phyloP scores from a whole-genome alignment of 2,329 filamentous ascomycete species.

The Penicillium sclerotigenum region DNA sequence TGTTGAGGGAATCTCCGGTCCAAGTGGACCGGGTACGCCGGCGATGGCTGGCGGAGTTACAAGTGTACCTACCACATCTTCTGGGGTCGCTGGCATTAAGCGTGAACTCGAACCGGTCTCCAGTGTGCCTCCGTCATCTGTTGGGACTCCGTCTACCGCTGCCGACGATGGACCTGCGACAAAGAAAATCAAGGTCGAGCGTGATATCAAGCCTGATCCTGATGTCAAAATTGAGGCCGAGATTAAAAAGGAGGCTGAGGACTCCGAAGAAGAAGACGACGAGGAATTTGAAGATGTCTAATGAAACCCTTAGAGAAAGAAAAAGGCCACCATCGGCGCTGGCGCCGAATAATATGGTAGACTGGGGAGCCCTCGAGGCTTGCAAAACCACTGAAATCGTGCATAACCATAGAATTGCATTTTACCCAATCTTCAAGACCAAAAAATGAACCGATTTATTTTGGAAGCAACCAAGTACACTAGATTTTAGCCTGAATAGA shows the following conservation, averaged over 20 bases:
- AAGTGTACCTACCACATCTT: conserved; percentile 24
- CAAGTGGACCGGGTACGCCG: conserved; percentile 37
- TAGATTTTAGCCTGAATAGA: not conserved
- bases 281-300: conserved; percentile 10
- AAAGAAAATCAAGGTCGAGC: conserved; percentile 41
- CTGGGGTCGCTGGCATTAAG: conserved; percentile 33
- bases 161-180: conserved; percentile 39
- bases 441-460: not conserved
- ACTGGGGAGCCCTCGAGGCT: not conserved
- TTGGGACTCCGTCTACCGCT: conserved; percentile 37
- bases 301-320: not conserved
- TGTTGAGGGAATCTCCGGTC: conserved; percentile 38
- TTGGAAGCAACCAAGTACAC: not conserved
- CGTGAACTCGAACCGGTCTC: conserved; percentile 41
- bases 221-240: conserved; percentile 12
- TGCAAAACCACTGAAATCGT: not conserved
- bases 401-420: not conserved
- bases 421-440: not conserved
- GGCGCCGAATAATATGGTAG: conserved; percentile 6
- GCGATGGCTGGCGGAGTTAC: conserved; percentile 28
- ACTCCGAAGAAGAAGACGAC: conserved; percentile 8
- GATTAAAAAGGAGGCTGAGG: conserved; percentile 8
- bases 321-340: not conserved
- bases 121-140: conserved; percentile 38
- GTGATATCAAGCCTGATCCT: conserved; percentile 11